Conservation (phyloP, 2,329 filamentous ascomycete genomes). For the Sarocladium strictum region DNA sequence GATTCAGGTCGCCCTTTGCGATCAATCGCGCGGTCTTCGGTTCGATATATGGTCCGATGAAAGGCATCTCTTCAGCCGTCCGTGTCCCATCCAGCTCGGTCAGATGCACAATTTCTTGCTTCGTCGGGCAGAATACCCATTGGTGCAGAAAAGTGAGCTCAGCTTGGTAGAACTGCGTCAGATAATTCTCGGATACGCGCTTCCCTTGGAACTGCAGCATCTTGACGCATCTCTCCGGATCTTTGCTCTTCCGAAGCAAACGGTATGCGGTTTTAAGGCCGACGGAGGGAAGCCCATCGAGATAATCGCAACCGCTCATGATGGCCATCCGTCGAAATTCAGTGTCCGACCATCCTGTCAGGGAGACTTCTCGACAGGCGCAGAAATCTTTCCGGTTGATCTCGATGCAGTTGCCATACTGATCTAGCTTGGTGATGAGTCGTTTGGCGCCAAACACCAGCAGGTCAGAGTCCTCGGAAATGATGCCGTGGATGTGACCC, state of each 20-base stretch:
- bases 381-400: slow-evolving; percentile 87
- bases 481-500: slow-evolving; percentile 77
- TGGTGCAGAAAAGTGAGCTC: slow-evolving; percentile 93
- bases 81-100: slow-evolving; percentile 59
- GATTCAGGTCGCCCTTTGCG: slow-evolving; percentile 77
- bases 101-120: slow-evolving; percentile 66
- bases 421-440: slow-evolving; percentile 87
- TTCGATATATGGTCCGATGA: slow-evolving; percentile 70
- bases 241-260: slow-evolving; percentile 84
- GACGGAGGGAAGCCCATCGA: slow-evolving; percentile 77
- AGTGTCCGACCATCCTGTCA: slow-evolving; percentile 85
- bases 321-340: slow-evolving; percentile 97
- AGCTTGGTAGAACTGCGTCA: slow-evolving; percentile 75
- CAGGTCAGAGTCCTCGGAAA: slow-evolving; percentile 95
- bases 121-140: slow-evolving; percentile 81
- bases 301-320: slow-evolving; percentile 91
- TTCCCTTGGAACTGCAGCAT: slow-evolving; percentile 88
- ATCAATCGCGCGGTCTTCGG: slow-evolving; percentile 65
- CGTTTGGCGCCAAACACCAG: slow-evolving; percentile 91
- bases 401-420: slow-evolving; percentile 88
- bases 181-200: slow-evolving; percentile 74
- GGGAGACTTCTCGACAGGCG: slow-evolving; percentile 77
- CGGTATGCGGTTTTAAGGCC: slow-evolving; percentile 92
- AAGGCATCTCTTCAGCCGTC: slow-evolving; percentile 66
- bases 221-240: slow-evolving; percentile 72